phyloP scores from a whole-genome alignment of 495 filamentous ascomycete genomes.

The Collariella sp. region DNA sequence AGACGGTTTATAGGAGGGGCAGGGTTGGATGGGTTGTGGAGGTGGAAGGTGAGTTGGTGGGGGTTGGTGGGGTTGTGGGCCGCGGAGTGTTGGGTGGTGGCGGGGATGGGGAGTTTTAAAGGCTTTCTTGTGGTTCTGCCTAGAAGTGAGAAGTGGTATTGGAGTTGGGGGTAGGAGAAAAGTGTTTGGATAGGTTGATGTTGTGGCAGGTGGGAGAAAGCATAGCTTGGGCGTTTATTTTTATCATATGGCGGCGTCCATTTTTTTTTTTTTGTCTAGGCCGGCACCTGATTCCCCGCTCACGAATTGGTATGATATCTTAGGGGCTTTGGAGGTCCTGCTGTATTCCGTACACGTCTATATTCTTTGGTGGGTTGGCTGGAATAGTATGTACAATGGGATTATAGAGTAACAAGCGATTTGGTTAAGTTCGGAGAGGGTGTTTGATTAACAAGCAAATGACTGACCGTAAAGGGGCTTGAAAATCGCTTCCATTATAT shows the following conservation, averaged over 20 bases:
- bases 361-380: too few species aligned
- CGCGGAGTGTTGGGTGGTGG: conserved; percentile 35
- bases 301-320: conserved; percentile 25
- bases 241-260: conserved; percentile 1
- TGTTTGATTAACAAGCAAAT: background rate
- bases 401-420: too few species aligned
- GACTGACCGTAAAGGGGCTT: too few species aligned
- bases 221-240: conserved; percentile 7
- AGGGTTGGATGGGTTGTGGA: conserved; percentile 74
- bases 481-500: too few species aligned
- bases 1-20: conserved; percentile 52
- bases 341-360: too few species aligned
- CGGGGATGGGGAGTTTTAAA: conserved; percentile 42
- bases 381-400: background rate
- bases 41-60: conserved; percentile 96
- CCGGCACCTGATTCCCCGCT: conserved; percentile 28
- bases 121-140: background rate
- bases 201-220: background rate
- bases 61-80: conserved; percentile 81
- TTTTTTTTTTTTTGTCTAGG: background rate
- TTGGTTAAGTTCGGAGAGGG: too few species aligned
- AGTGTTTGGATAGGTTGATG: background rate
- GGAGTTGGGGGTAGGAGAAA: background rate
- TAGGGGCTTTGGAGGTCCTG: background rate
- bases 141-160: background rate